Base-by-base conservation (phyloP, 306 rosid species). In the Quercus dentata region DNA sequence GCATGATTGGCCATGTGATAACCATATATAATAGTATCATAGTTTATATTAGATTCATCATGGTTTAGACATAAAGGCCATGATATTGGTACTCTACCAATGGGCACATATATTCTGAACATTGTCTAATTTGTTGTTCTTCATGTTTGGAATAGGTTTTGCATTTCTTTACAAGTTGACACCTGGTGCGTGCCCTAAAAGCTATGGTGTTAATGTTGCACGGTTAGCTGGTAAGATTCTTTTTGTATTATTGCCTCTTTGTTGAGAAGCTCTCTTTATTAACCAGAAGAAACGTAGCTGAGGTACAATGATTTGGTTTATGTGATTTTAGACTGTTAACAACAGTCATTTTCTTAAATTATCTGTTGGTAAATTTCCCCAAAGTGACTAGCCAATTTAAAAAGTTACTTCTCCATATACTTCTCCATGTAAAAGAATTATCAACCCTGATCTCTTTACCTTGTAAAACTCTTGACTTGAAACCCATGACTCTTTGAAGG, bases 131-230 rank as follows among this genome's bases (percentile, higher is more conserved):
- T 63, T 73, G 6, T 0, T 55, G 73, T 69, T 69, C 55, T 77
- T 74, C 59, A 18, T 75, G 78, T 78, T 41, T 82, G 76, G 69
- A 76, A 46, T 80, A 95, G 99, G 98, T 93, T 73, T 84, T 84
- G 90, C 93, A 78, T 95, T 95, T 86, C 99, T 93, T 75, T 91
- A 95, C 79, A 87, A 89, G 86, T 78, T 93, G 86, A 91, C 88
- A 13, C 78, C 79, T 4, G 97, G 97, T 83, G 91, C 97, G 41
- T 95, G 99, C 83, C 99, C 97, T 71, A 93, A 93, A 88, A 90
- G 99, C 89, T 93, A 93, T 86, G 99, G 97, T 63, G 97, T 93
- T 76, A 93, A 93, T 72, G 92, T 93, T 81, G 97, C 99, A 25
- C 94, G 89, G 69, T 76, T 95, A 87, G 99, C 99, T 73, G 94